A percentile compares a stretch with the other conserved stretches of the same genome.
These are phyloP conservation scores for Fonsecaea erecta DNA, from an alignment of 2,329 filamentous ascomycete species.

Conservation along the genomic window DNA sequence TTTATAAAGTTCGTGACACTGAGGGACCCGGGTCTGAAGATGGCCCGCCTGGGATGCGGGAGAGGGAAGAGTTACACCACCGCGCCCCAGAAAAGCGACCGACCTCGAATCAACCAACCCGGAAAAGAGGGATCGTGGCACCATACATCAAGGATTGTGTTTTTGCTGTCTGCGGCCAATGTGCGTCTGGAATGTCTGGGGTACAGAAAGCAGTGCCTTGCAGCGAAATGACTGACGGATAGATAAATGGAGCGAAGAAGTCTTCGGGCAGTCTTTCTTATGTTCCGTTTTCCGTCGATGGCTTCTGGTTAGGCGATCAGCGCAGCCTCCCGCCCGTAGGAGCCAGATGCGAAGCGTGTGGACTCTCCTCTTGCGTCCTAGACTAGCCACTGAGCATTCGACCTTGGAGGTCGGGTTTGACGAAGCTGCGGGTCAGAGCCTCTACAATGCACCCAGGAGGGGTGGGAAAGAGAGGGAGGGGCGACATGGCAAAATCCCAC, in stretches of 20 bases:
- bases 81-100: background rate
- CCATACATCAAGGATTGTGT: background rate
- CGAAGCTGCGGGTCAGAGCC: slow-evolving; percentile 2
- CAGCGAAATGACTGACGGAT: background rate
- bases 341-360: background rate
- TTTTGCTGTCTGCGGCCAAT: background rate
- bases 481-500: slow-evolving; percentile 6
- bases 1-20: background rate
- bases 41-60: background rate
- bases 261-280: background rate
- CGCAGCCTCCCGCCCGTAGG: background rate
- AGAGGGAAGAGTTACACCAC: background rate
- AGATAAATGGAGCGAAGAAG: background rate
- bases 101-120: background rate
- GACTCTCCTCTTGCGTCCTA: background rate
- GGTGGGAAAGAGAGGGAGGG: background rate
- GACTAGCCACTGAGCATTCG: slow-evolving; percentile 2
- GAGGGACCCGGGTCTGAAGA: background rate
- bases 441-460: background rate
- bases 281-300: background rate
- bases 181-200: background rate
- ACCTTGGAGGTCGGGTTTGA: background rate
- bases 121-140: background rate
- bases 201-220: background rate
- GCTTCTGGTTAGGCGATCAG: background rate